These are phyloP conservation scores for Hygrophorus pudorinus DNA, from an alignment of 768 basidiomycete species.

Conservation along the genomic window DNA sequence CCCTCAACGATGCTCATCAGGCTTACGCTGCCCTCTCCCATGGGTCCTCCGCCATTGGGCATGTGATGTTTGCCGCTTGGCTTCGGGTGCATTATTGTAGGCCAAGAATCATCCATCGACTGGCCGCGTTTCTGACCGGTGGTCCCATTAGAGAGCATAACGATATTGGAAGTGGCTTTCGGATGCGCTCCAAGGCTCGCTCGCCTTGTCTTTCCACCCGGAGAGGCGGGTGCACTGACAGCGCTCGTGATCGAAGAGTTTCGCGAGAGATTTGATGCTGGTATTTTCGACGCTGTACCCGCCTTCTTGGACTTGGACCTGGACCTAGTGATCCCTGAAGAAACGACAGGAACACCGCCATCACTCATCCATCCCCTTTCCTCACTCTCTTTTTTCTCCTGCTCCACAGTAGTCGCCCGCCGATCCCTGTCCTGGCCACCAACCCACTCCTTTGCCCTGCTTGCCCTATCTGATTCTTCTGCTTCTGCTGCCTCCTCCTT, in stretches of 20 bases:
- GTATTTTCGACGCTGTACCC: too few relatives aligned
- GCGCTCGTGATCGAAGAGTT: too few relatives aligned
- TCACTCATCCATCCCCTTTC: conserved; percentile 11
- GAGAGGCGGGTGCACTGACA: too few relatives aligned
- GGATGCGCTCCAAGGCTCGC: too few relatives aligned
- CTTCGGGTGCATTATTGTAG: too few relatives aligned
- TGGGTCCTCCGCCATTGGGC: neutral
- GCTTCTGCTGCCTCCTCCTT: conserved; percentile 6
- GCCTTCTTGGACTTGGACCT: neutral
- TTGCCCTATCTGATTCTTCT: neutral
- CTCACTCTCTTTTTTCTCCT: neutral
- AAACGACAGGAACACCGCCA: conserved; percentile 3
- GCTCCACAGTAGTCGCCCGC: neutral
- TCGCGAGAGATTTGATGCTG: too few relatives aligned
- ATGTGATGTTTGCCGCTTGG: too few relatives aligned
- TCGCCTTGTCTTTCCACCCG: too few relatives aligned
- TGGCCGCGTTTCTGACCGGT: too few relatives aligned
- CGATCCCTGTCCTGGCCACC: neutral
- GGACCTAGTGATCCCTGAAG: neutral
- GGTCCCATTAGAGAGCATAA: too few relatives aligned
- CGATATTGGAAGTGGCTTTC: too few relatives aligned
- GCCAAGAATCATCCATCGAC: too few relatives aligned
- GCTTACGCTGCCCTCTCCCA: conserved; percentile 20
- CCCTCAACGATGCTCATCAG: conserved; percentile 65
- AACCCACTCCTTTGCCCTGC: neutral